These are phyloP conservation scores for Favolaschia claudopus DNA, from an alignment of 768 basidiomycete species.

Conservation along the genomic window DNA sequence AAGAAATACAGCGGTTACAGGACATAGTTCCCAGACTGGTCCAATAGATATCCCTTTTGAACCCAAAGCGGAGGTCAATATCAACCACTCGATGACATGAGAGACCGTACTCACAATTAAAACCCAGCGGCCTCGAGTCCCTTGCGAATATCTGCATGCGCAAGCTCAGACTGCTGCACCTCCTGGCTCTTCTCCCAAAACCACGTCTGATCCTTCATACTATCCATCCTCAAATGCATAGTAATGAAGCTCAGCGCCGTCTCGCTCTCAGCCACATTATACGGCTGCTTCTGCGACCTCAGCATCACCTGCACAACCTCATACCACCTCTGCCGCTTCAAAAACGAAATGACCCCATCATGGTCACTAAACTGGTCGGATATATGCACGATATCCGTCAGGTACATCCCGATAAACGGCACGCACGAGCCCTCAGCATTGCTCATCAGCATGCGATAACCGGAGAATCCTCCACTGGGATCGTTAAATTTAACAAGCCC, in stretches of 20 bases:
- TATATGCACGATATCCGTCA: constrained; percentile 66
- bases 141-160: constrained; percentile 70
- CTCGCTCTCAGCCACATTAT: constrained; percentile 56
- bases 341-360: constrained; percentile 53
- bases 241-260: constrained; percentile 56
- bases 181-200: constrained; percentile 69
- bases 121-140: constrained; percentile 77
- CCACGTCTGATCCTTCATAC: constrained; percentile 53
- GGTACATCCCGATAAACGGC: constrained; percentile 71
- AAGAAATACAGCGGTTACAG: no score
- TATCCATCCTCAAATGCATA: constrained; percentile 49
- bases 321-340: constrained; percentile 63
- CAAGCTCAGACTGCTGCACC: constrained; percentile 63
- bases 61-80: no score
- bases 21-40: constrained; percentile 17
- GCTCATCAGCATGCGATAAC: constrained; percentile 58
- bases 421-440: constrained; percentile 65
- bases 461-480: constrained; percentile 63
- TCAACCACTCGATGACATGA: not conserved
- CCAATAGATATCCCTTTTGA: no score
- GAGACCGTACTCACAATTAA: constrained; percentile 37
- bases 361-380: constrained; percentile 58
- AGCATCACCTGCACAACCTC: constrained; percentile 64
- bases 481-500: constrained; percentile 63
- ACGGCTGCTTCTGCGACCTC: constrained; percentile 60